These are phyloP conservation scores for Plasmodium falciparum DNA, from an alignment of 169 alveolate species.

Conservation along the genomic window DNA sequence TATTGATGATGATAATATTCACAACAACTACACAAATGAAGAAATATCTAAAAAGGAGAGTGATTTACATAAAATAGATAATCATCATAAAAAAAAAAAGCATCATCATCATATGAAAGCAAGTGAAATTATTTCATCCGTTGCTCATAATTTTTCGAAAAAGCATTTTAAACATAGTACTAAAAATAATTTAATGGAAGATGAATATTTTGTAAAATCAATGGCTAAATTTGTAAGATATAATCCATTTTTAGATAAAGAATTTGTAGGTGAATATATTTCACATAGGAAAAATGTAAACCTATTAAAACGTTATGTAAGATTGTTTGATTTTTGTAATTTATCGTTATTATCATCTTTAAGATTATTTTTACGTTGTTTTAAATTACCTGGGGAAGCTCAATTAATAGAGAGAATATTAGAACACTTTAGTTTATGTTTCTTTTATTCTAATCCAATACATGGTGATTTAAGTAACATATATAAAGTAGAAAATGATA, in stretches of 20 bases:
- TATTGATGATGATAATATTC: neutral
- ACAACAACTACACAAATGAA: neutral
- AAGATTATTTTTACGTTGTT: conserved; percentile 87
- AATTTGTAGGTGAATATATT: conserved; percentile 86
- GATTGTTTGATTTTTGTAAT: conserved; percentile 86
- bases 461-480: conserved; percentile 53
- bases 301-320: conserved; percentile 85
- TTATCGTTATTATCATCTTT: conserved; percentile 90
- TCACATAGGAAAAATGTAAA: conserved; percentile 83
- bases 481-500: conserved; percentile 28
- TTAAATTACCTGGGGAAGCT: conserved; percentile 94
- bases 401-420: conserved; percentile 93
- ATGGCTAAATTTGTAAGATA: conserved; percentile 81
- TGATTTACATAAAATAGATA: conserved; percentile 7
- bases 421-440: conserved; percentile 80
- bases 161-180: neutral
- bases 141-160: conserved; percentile 2
- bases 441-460: conserved; percentile 71
- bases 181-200: conserved; percentile 77
- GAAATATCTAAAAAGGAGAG: conserved; percentile 20
- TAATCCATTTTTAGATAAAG: conserved; percentile 81
- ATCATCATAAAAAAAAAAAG: neutral
- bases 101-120: conserved; percentile 10
- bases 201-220: conserved; percentile 76
- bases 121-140: neutral